Evolutionary conservation across 2,329 filamentous ascomycete genomes (phyloP).

Genomic region (Chaetothyriales sp.): DNA sequence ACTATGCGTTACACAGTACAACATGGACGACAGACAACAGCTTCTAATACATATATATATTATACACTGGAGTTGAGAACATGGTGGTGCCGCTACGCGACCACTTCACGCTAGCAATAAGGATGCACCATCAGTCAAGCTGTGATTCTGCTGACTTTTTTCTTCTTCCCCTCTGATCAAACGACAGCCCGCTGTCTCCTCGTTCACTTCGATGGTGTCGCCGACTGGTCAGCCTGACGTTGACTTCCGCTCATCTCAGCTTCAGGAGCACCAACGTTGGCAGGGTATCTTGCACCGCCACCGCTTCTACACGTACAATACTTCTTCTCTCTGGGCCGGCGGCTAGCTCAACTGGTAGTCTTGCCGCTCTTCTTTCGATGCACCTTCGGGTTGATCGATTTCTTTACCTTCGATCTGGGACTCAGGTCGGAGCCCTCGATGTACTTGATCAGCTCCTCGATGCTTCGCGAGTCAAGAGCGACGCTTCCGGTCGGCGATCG

Average conservation of each 20-base stretch:
- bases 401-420: conserved; percentile 31
- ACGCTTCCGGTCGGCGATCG: conserved; percentile 25
- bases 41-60: background rate
- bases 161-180: background rate
- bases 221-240: background rate
- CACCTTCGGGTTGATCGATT: conserved; percentile 16
- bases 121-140: background rate
- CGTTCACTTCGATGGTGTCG: background rate
- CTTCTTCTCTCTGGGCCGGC: background rate
- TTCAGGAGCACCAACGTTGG: background rate
- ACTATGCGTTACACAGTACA: background rate
- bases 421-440: conserved; percentile 55
- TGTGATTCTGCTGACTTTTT: background rate
- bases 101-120: too few relatives aligned
- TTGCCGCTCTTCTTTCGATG: conserved; percentile 11
- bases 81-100: background rate
- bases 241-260: background rate
- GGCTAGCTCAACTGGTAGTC: conserved; percentile 9
- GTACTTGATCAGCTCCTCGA: conserved; percentile 86
- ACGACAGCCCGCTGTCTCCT: background rate
- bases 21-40: background rate
- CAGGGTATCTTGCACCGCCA: background rate
- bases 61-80: background rate
- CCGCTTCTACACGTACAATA: background rate
- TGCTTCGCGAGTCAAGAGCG: conserved; percentile 59